Conservation (phyloP, 2,329 filamentous ascomycete species). For the Orbilia quercus region DNA sequence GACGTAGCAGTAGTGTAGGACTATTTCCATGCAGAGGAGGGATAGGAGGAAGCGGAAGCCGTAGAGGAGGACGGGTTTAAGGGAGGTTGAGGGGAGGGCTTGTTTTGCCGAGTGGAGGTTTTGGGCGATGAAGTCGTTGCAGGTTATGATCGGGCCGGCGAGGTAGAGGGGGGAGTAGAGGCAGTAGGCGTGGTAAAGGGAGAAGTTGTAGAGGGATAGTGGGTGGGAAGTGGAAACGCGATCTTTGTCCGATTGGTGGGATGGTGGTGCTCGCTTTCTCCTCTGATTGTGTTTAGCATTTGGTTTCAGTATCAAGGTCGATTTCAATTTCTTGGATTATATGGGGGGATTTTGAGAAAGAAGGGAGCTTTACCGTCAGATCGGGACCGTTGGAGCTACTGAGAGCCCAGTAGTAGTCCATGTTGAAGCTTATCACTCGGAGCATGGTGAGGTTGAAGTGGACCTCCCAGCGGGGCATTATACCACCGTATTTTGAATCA, state of each 20-base stretch:
- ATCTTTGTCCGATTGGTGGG: conserved; percentile 87
- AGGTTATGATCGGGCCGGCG: conserved; percentile 91
- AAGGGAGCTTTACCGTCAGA: conserved; percentile 15
- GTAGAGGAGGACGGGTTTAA: conserved; percentile 78
- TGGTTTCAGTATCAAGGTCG: conserved; percentile 42
- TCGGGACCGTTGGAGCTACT: conserved; percentile 67
- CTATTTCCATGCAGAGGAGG: conserved; percentile 87
- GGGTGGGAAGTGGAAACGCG: conserved; percentile 81
- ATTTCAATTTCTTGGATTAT: background rate
- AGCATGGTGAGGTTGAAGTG: conserved; percentile 96
- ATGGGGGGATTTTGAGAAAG: background rate
- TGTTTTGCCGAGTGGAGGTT: conserved; percentile 55
- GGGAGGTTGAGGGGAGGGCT: conserved; percentile 73
- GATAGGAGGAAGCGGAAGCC: conserved; percentile 82
- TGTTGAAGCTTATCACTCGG: conserved; percentile 92
- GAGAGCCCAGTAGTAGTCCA: conserved; percentile 95
- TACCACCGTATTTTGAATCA: conserved; percentile 73
- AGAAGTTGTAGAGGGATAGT: conserved; percentile 72
- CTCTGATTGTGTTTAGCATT: conserved; percentile 75
- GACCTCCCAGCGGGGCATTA: conserved; percentile 95
- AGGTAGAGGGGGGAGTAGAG: conserved; percentile 95
- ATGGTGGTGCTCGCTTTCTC: conserved; percentile 96
- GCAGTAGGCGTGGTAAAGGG: conserved; percentile 88
- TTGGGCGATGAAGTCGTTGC: conserved; percentile 97
- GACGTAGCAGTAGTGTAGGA: conserved; percentile 92